These are phyloP conservation scores for Plantago coronopus DNA, from an alignment of 305 asterid species.

Conservation along the genomic window DNA sequence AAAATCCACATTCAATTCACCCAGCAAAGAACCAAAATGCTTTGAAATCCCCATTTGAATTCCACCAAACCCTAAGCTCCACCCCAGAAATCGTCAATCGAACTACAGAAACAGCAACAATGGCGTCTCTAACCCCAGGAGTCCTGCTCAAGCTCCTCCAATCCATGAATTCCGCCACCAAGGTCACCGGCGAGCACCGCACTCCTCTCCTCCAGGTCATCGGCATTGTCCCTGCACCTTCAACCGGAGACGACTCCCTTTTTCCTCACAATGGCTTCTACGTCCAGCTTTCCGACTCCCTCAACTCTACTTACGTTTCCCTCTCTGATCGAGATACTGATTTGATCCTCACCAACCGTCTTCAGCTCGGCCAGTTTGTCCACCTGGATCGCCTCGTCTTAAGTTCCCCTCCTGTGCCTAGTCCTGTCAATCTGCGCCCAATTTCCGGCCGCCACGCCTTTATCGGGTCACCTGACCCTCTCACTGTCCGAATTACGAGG, in stretches of 20 bases:
- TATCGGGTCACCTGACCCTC: slow-evolving; percentile 76
- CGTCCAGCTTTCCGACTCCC: slow-evolving; percentile 87
- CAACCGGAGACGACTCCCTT: slow-evolving; percentile 64
- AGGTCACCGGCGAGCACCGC: slow-evolving; percentile 94
- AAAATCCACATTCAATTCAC: not conserved
- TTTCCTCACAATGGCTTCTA: slow-evolving; percentile 82
- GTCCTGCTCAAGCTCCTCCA: slow-evolving; percentile 82
- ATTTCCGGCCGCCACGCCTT: slow-evolving; percentile 67
- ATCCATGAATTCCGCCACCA: slow-evolving; percentile 67
- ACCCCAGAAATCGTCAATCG: not conserved
- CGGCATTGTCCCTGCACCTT: slow-evolving; percentile 80
- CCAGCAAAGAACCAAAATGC: slow-evolving; percentile 9
- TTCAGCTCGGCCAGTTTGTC: slow-evolving; percentile 86
- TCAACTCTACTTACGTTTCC: slow-evolving; percentile 81
- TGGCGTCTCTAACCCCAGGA: slow-evolving; percentile 87
- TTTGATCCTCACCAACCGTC: slow-evolving; percentile 70
- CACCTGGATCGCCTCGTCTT: slow-evolving; percentile 71
- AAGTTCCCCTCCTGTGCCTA: slow-evolving; percentile 67
- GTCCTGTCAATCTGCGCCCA: slow-evolving; percentile 63
- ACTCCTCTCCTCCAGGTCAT: slow-evolving; percentile 87
- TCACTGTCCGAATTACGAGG: slow-evolving; percentile 55
- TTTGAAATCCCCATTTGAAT: not conserved
- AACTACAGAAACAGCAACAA: slow-evolving; percentile 14
- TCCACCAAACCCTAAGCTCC: slow-evolving; percentile 14
- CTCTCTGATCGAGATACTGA: slow-evolving; percentile 81